Evolutionary conservation across 164 flowering plant genomes (phyloP).

Genomic region (Magnolia officinalis): DNA sequence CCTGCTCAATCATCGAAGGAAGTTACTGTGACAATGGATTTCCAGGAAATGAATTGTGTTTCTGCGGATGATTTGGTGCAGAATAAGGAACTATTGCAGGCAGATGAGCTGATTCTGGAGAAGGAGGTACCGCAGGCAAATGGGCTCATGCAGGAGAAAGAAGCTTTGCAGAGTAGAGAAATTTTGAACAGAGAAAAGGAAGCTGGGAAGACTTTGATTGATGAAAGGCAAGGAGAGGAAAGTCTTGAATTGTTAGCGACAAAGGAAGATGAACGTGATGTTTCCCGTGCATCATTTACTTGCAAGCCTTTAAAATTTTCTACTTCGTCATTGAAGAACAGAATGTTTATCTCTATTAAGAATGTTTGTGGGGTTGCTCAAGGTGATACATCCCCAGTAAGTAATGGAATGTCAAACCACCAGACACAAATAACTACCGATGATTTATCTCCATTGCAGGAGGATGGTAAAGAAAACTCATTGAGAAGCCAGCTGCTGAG

Average conservation of each 20-base stretch:
- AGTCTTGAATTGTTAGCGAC: constrained; percentile 5
- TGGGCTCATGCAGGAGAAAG: constrained; percentile 15
- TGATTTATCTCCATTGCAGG: not conserved
- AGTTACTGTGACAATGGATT: not conserved
- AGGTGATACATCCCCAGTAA: constrained; percentile 8
- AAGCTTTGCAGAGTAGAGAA: constrained; percentile 5
- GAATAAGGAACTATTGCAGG: constrained; percentile 10
- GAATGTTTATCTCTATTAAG: not conserved
- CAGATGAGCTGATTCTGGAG: constrained; percentile 10
- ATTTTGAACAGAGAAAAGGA: constrained; percentile 14
- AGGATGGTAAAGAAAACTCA: constrained; percentile 7
- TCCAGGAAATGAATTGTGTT: not conserved
- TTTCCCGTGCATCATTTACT: not conserved
- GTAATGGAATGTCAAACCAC: not conserved
- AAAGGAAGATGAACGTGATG: constrained; percentile 1
- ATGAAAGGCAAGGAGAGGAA: constrained; percentile 7
- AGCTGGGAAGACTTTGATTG: constrained; percentile 11
- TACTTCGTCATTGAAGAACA: constrained; percentile 9
- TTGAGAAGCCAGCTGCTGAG: constrained; percentile 9
- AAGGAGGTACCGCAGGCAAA: constrained; percentile 8
- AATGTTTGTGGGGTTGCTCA: constrained; percentile 4
- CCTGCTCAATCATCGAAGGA: constrained; percentile 16
- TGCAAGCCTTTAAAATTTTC: constrained; percentile 9
- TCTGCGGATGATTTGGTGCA: constrained; percentile 3
- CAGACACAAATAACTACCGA: not conserved